These are phyloP conservation scores for Linum tenue DNA, from an alignment of 345 rosid genomes.

Conservation along the genomic window DNA sequence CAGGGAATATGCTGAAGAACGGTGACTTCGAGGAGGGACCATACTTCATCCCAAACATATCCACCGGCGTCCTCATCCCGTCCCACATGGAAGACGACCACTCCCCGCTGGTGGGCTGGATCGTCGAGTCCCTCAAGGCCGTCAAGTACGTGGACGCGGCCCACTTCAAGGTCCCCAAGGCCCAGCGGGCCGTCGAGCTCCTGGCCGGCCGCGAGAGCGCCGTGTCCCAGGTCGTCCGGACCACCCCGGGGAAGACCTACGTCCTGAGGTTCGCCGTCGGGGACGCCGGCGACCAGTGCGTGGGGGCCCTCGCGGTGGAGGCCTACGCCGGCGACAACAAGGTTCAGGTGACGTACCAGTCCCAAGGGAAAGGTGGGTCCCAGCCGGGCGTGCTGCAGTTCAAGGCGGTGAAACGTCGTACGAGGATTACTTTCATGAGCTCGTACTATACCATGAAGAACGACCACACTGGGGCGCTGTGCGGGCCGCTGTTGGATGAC, in stretches of 20 bases:
- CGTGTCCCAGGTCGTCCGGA: neutral
- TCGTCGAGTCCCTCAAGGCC: constrained; percentile 1
- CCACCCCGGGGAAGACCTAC: constrained; percentile 3
- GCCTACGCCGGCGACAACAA: neutral
- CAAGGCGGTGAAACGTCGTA: neutral
- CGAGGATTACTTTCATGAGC: neutral
- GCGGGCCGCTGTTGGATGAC: constrained; percentile 3
- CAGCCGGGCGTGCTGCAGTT: neutral
- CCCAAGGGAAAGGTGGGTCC: neutral
- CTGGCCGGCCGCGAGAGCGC: neutral
- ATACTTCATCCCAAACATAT: neutral
- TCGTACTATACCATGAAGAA: constrained; percentile 3
- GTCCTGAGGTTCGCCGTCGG: constrained; percentile 1
- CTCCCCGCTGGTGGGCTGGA: neutral
- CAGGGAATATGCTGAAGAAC: neutral
- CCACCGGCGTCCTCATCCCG: neutral
- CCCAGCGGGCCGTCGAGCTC: neutral
- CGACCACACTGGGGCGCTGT: neutral
- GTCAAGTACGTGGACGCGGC: neutral
- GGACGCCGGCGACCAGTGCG: neutral
- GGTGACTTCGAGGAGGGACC: constrained; percentile 5
- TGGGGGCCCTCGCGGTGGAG: neutral
- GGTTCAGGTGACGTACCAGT: neutral
- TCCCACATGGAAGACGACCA: constrained; percentile 4
- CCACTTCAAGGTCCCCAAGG: neutral